These are phyloP conservation scores for Suillus subaureus DNA, from an alignment of 768 basidiomycete genomes.

Conservation along the genomic window DNA sequence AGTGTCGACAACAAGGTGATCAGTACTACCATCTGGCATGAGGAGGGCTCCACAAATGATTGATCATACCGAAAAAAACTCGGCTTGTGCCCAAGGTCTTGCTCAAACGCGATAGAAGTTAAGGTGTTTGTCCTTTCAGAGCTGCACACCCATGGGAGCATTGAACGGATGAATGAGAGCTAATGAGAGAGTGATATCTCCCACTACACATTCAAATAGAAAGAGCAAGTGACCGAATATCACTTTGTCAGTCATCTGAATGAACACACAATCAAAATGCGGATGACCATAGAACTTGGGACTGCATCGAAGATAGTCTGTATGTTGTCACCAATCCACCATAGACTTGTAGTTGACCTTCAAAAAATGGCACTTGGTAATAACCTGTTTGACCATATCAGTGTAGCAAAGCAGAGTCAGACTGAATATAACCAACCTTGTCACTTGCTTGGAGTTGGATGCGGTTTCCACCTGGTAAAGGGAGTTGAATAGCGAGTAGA, in stretches of 20 bases:
- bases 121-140: conserved; percentile 27
- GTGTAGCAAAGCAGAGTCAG: neutral
- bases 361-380: conserved; percentile 15
- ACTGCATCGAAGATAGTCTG: conserved; percentile 32
- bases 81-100: conserved; percentile 6
- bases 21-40: conserved; percentile 19
- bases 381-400: too few species aligned
- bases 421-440: too few species aligned
- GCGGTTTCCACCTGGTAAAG: too few species aligned
- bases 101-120: conserved; percentile 19
- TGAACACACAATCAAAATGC: conserved; percentile 32
- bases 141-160: conserved; percentile 1
- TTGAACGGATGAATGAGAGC: conserved; percentile 25
- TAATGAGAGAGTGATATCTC: neutral
- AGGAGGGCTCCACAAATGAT: conserved; percentile 32
- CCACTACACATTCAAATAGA: conserved; percentile 22
- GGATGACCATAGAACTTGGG: conserved; percentile 29
- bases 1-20: conserved; percentile 27
- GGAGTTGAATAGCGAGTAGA: too few species aligned
- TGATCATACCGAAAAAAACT: conserved; percentile 30
- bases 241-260: conserved; percentile 17
- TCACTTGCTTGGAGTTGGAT: neutral
- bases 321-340: conserved; percentile 30
- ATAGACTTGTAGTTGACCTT: conserved; percentile 30
- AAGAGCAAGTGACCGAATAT: conserved; percentile 23